A percentile compares a stretch with the other conserved stretches of the same genome.
phyloP scores from a whole-genome alignment of 805 yeast genomes.

The Barnettozyma pratensis region DNA sequence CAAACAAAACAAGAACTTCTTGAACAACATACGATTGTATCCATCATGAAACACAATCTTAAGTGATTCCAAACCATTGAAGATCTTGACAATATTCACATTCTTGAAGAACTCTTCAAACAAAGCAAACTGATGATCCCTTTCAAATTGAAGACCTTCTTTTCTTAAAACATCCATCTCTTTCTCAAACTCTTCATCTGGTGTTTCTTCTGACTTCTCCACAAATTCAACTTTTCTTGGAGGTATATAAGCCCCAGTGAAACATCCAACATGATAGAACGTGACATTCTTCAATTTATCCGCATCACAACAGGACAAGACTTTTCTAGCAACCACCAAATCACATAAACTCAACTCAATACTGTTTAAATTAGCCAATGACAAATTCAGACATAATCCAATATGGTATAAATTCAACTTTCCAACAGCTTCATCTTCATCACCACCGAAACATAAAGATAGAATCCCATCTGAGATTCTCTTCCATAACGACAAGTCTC shows the following conservation, averaged over 20 bases:
- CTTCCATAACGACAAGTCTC: too few relatives aligned
- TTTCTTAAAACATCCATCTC: not conserved
- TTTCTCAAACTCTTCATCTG: not conserved
- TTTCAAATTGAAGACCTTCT: not conserved
- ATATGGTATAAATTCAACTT: slow-evolving; percentile 3
- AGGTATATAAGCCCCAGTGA: not conserved
- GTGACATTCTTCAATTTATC: slow-evolving; percentile 1
- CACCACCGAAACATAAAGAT: too few relatives aligned
- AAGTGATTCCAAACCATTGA: not conserved
- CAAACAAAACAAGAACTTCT: slow-evolving; percentile 6
- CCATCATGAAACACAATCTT: slow-evolving; percentile 8
- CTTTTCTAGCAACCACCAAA: slow-evolving; percentile 1
- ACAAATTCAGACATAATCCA: slow-evolving; percentile 2
- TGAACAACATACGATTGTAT: slow-evolving; percentile 6
- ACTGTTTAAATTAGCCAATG: not conserved
- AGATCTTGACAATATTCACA: not conserved
- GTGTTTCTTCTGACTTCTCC: not conserved
- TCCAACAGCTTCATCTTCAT: not conserved
- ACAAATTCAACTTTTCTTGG: too few relatives aligned
- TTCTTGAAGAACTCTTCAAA: slow-evolving; percentile 7
- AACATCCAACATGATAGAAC: slow-evolving; percentile 8
- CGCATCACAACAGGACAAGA: slow-evolving; percentile 2
- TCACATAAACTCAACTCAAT: slow-evolving; percentile 8
- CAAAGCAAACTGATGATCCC: not conserved
- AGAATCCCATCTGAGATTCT: too few relatives aligned